Percentiles rank a stretch among this genome's conserved stretches.
These are phyloP conservation scores for Bruguiera parviflora DNA, from an alignment of 345 rosid genomes.

Conservation along the genomic window DNA sequence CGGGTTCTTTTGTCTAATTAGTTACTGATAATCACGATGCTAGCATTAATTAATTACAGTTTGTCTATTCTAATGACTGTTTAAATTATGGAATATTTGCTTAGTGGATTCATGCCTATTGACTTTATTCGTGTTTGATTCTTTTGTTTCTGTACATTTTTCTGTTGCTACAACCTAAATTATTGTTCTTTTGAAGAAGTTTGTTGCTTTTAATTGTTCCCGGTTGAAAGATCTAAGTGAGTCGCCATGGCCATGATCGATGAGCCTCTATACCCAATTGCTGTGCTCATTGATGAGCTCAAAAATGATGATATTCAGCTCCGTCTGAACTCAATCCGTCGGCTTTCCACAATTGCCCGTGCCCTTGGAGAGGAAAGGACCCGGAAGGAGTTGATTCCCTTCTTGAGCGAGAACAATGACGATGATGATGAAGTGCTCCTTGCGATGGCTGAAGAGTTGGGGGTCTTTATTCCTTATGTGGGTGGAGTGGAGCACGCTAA, in stretches of 20 bases:
- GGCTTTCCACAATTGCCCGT: conserved; percentile 86
- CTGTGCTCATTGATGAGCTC: conserved; percentile 82
- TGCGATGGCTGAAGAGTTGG: conserved; percentile 89
- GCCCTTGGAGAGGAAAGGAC: conserved; percentile 97
- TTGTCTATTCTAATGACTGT: too few species aligned
- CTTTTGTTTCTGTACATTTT: too few species aligned
- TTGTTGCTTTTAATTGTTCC: too few species aligned
- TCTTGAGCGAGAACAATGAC: conserved; percentile 86
- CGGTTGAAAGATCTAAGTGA: conserved; percentile 21
- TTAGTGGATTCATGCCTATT: too few species aligned
- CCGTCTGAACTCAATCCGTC: conserved; percentile 79
- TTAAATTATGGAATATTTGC: too few species aligned
- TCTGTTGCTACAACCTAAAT: too few species aligned
- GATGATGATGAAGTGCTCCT: conserved; percentile 97
- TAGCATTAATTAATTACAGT: too few species aligned
- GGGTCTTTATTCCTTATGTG: conserved; percentile 84
- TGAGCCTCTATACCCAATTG: conserved; percentile 87
- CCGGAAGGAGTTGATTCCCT: conserved; percentile 84
- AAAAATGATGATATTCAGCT: conserved; percentile 97
- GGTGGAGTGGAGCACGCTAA: conserved; percentile 86
- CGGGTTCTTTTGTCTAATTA: too few species aligned
- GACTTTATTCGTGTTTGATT: too few species aligned
- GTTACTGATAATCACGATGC: too few species aligned
- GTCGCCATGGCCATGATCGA: conserved; percentile 66
- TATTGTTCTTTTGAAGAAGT: too few species aligned